Evolutionary conservation across 768 basidiomycete genomes (phyloP), one percentile per base, ranked within the genome.

Genomic region (Lactifluus volemus): DNA sequence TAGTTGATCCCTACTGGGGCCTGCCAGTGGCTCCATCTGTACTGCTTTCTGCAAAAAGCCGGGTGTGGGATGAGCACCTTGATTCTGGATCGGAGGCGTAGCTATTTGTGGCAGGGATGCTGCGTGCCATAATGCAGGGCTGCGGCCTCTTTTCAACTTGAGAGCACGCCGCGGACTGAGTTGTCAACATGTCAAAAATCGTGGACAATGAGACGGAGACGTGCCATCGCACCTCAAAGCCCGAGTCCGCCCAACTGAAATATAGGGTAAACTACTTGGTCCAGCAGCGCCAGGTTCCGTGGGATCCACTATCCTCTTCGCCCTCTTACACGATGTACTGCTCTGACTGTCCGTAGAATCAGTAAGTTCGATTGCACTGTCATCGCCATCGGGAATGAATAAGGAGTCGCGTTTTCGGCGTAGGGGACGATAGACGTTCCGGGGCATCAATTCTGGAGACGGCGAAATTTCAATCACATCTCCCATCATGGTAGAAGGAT

Each of bases 301-400:
- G 11, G 17, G 38, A 44, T 19, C 49, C 34, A 15, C 45, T 19
- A 32, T 47, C 42, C 48, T 53, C 62, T 61, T 64, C 7, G 42
- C 38, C 32, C 36, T 60, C 29, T 58, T 64, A 17, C 36, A 59
- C 0, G 60, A 49, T 4, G 58, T 39, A 0, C 55, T 49, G 38
- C 44, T 42, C 47, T 53, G 45, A 7, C 79, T 80, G 53, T 71
- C 68, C 49, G 82, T 80, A 25, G 80, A 79, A 67, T 84, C 82
- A 1, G 78, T 74, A 63, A 83, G 71, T 64, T 82, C 82, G 61
- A 84, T 81, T 29, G 81, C 71, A 55, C 74, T 68, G 34, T 66
- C 67, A 10, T 52, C 21, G 3, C 32, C 53, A 29, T 65, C 63
- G 15, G 25, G 53, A 12, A 50, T 44, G 45, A 50, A 60, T 30